Evolutionary conservation across 768 basidiomycete species (phyloP), one percentile per base, ranked within the genome.

Genomic region (Tylopilus cervinicoccineus): DNA sequence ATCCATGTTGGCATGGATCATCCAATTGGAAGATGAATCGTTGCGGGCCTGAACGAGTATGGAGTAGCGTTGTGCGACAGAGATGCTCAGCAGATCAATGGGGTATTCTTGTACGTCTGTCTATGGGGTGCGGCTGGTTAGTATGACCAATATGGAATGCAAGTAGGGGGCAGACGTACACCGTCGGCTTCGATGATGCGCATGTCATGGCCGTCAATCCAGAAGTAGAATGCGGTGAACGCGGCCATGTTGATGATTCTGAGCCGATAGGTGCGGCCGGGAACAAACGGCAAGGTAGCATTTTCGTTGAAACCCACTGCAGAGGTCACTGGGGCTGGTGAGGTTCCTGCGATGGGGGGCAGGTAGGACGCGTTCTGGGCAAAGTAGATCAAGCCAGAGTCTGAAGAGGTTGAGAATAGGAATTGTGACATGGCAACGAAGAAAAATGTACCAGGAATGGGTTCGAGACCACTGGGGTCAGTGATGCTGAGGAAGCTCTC

Each of bases 11-110:
- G 88, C 87, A 61, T 93, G 89, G 50, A 99, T 81, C 43, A 80
- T 81, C 84, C 84, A 98, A 73, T 99, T 96, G 19, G 78, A 72
- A 3, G 77, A 70, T 0, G 85, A 87, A 54, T 93, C 88, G 67
- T 94, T 94, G 40, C 86, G 81, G 10, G 95, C 94, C 11, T 85
- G 86, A 44, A 99, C 90, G 27, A 97, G 81, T 33, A 99, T 74
- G 0, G 93, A 94, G 68, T 95, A 96, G 17, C 95, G 83, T 66
- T 98, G 95, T 0, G 93, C 93, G 26, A 87, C 92, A 13, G 90
- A 76, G 48, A 97, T 48, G 36, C 80, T 76, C 42, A 97, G 59
- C 31, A 86, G 65, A 62, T 90, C 86, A 53, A 84, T 83, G 0
- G 83, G 76, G 33, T 71, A 86, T 52, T 84, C 83, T 61, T 88